A percentile compares a stretch with the other conserved stretches of the same genome.
Evolutionary conservation across 176 grass and related monocot genomes (phyloP).

Genomic region (Canna indica): DNA sequence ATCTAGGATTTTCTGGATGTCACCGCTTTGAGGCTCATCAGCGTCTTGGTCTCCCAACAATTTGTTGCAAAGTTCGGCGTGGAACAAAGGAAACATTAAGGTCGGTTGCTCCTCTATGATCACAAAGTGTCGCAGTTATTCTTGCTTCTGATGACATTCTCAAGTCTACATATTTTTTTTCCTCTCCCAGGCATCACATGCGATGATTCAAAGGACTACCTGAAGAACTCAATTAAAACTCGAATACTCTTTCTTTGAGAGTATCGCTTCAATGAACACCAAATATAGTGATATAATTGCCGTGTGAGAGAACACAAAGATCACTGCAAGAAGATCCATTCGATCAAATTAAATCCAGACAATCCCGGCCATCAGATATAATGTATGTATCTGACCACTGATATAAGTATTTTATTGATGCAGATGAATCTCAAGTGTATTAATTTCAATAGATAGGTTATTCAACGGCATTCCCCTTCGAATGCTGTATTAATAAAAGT

Average conservation of each 20-base stretch:
- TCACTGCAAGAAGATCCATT: no score
- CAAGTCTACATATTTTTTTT: background rate
- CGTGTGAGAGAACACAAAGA: no score
- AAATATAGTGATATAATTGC: no score
- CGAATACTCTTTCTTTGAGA: background rate
- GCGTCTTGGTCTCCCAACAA: conserved; percentile 70
- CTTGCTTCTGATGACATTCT: background rate
- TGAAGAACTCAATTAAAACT: no score
- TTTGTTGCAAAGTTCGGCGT: conserved; percentile 74
- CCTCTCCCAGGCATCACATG: conserved; percentile 65
- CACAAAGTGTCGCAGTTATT: background rate
- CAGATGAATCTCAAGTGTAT: no score
- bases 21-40: conserved; percentile 92
- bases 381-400: no score
- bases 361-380: background rate
- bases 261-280: background rate
- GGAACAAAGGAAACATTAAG: conserved; percentile 93
- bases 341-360: no score
- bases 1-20: conserved; percentile 87
- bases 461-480: no score
- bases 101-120: conserved; percentile 13
- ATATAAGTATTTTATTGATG: background rate
- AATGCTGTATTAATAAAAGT: no score
- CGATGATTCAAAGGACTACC: conserved; percentile 23
- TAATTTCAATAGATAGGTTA: no score